Evolutionary conservation across 306 rosid genomes (phyloP).

Genomic region (Casuarina equisetifolia): DNA sequence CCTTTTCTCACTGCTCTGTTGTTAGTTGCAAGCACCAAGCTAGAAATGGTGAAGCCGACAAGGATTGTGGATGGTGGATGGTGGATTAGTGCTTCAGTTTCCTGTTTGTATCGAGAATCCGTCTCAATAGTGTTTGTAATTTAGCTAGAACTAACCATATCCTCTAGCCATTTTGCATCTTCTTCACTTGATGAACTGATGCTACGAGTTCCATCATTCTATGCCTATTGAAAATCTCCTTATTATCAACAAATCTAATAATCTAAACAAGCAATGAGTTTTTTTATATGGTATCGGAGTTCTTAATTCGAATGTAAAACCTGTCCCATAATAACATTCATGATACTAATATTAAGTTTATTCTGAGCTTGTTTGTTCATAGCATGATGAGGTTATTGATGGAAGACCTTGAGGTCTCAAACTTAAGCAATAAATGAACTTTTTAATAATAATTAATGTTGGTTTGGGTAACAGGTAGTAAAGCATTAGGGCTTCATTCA

Average conservation of each 20-base stretch:
- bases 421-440: too few species aligned
- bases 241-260: too few species aligned
- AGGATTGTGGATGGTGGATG: background rate
- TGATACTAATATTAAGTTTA: too few species aligned
- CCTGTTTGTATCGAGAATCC: background rate
- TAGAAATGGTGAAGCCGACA: background rate
- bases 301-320: too few species aligned
- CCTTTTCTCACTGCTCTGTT: background rate
- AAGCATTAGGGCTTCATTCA: background rate
- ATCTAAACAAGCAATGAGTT: too few species aligned
- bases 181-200: background rate
- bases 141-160: background rate
- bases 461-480: background rate
- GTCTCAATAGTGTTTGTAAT: background rate
- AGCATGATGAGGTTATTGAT: too few species aligned
- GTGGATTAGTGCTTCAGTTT: background rate
- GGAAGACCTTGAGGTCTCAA: too few species aligned
- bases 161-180: too few species aligned
- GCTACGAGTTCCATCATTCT: background rate
- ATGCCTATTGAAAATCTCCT: too few species aligned
- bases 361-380: too few species aligned
- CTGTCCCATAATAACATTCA: too few species aligned
- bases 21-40: background rate
- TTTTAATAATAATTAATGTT: background rate
- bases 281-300: too few species aligned